Evolutionary conservation across 495 filamentous ascomycete genomes (phyloP).

Genomic region (Xylaria intraflava): DNA sequence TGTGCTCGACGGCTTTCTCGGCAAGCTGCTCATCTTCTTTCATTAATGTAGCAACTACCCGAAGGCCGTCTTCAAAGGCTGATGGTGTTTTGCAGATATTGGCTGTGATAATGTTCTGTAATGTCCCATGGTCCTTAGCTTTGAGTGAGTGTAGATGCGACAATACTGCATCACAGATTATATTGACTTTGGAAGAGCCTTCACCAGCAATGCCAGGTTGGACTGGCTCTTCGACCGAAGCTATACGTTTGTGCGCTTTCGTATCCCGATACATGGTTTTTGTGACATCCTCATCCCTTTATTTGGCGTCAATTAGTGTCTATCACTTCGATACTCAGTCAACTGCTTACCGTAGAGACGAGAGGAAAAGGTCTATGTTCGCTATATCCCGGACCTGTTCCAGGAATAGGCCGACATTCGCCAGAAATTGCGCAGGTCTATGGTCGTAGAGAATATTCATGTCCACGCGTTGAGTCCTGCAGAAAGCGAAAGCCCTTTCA

Average conservation of each 20-base stretch:
- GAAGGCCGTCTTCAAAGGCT: constrained; percentile 77
- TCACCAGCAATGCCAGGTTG: constrained; percentile 1
- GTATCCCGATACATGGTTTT: constrained; percentile 93
- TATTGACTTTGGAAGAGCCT: constrained; percentile 65
- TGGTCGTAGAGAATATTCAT: constrained; percentile 99
- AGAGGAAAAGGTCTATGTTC: constrained; percentile 87
- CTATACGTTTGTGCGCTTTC: constrained; percentile 28
- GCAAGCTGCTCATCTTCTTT: constrained; percentile 59
- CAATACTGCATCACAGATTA: constrained; percentile 82
- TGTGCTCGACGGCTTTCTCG: constrained; percentile 85
- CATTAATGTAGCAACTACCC: constrained; percentile 69
- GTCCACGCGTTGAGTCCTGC: constrained; percentile 88
- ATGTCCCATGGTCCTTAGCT: constrained; percentile 48
- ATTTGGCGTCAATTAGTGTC: constrained; percentile 2
- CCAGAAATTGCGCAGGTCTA: constrained; percentile 73
- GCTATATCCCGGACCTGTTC: constrained; percentile 80
- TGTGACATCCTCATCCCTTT: constrained; percentile 86
- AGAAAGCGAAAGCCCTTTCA: constrained; percentile 73
- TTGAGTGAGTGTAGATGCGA: constrained; percentile 54
- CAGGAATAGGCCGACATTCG: constrained; percentile 67
- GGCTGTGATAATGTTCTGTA: constrained; percentile 91
- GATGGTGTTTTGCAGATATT: constrained; percentile 90
- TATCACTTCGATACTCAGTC: not conserved
- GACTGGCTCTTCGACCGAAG: constrained; percentile 6
- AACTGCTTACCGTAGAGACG: constrained; percentile 66